A percentile compares a stretch with the other conserved stretches of the same genome.
phyloP scores from a whole-genome alignment of 306 rosid genomes.

The Alnus glutinosa region DNA sequence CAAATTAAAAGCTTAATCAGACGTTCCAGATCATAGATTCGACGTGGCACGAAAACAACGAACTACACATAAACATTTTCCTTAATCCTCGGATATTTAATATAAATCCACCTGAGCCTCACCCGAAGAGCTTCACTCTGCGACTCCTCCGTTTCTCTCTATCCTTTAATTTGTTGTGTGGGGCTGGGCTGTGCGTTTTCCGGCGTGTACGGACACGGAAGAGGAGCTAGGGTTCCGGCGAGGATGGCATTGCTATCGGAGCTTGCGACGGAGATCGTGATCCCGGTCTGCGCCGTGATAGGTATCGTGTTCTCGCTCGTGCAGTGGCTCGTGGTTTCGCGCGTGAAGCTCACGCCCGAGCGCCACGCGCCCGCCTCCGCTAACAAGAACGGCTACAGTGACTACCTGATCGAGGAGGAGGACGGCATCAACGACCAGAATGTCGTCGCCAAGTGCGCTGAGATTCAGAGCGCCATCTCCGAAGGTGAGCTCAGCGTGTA shows the following conservation, averaged over 20 bases:
- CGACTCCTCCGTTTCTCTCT: background rate
- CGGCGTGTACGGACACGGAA: slow-evolving; percentile 12
- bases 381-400: slow-evolving; percentile 60
- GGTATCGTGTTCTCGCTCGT: slow-evolving; percentile 66
- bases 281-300: slow-evolving; percentile 61
- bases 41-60: background rate
- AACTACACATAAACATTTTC: background rate
- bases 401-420: slow-evolving; percentile 66
- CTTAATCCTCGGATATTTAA: background rate
- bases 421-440: slow-evolving; percentile 71
- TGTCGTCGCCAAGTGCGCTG: slow-evolving; percentile 72
- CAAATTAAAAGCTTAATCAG: background rate
- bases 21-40: background rate
- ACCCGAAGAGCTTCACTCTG: background rate
- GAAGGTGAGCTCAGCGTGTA: slow-evolving; percentile 48
- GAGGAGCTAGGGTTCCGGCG: slow-evolving; percentile 45
- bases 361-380: slow-evolving; percentile 34
- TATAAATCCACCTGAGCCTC: slow-evolving; percentile 36
- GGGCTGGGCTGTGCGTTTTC: slow-evolving; percentile 3
- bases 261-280: slow-evolving; percentile 56
- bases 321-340: slow-evolving; percentile 70
- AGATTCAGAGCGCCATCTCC: slow-evolving; percentile 72
- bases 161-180: background rate
- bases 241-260: slow-evolving; percentile 58
- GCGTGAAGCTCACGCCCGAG: slow-evolving; percentile 62